Base-by-base conservation (phyloP, 495 filamentous ascomycete genomes). In the Opeltia flavorubescens region DNA sequence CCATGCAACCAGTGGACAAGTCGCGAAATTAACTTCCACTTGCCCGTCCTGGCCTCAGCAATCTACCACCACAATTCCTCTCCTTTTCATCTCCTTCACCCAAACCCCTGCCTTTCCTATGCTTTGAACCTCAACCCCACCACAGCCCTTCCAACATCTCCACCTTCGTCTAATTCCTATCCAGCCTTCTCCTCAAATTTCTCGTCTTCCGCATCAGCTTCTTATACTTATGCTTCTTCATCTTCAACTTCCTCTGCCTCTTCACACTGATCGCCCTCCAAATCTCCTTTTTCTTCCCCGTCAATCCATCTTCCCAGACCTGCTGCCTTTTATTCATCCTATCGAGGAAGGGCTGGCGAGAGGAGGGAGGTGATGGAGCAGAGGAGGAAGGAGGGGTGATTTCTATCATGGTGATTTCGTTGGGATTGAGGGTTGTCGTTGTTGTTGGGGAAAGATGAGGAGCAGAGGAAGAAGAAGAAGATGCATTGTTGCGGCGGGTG, bases 151-250 rank as follows among this genome's bases (percentile, higher is more conserved):
- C 17, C 38, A 9, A 41, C 4, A 25, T 2, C 38, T 7, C 18
- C 6, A 20, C 18, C 38, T 7, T 17, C 27, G 29, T 58, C 61
- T 59, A 74, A 34, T 63, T 61, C 55, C 66, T 70, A 46, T 94
- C 91, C 58, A 94, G 69, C 68, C 84, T 91, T 56, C 88, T 78
- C 62, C 93, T 80, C 70, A 86, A 58, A 59, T 86, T 93, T 59
- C 89, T 76, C 56, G 93, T 99, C 66, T 77, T 74, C 71, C 76
- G 81, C 83, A 94, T 84, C 50, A 99, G 72, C 77, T 96, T 96
- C 89, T 95, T 96, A 64, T 94, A 93, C 77, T 98, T 98, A 71
- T 96, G 89, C 74, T 96, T 98, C 85, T 98, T 98, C 89, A 98
- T 98, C 77, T 89, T 94, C 61, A 89, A 66, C 66, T 84, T 86